Evolutionary conservation across 2,329 filamentous ascomycete species (phyloP), one percentile per base, ranked within the genome.

Genomic region (Calonectria henricotiae): DNA sequence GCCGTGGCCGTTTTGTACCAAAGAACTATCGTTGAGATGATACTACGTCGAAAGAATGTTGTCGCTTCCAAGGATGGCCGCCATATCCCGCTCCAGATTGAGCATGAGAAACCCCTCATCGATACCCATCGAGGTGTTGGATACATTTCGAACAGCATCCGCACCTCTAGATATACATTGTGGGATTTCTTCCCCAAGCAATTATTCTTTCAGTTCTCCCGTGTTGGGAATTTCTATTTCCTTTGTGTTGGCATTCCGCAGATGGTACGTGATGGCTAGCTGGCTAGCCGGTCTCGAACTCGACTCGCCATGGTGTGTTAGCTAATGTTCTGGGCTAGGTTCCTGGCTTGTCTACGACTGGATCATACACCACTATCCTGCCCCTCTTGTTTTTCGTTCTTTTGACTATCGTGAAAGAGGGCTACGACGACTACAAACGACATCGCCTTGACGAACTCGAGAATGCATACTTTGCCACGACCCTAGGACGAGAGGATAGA

Each of bases 121-220:
- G 88, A 90, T 75, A 80, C 86, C 41, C 84, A 87, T 65, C 86
- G 87, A 32, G 87, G 86, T 49, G 81, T 83, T 47, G 74, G 83
- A 7, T 90, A 86, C 79, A 78, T 89, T 54, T 86, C 86, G 65
- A 90, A 90, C 80, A 90, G 87, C 74, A 96, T 97, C 73, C 90
- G 94, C 47, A 96, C 93, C 0, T 94, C 93, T 73, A 90, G 94
- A 58, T 97, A 97, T 80, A 96, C 91, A 23, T 82, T 94, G 2
- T 95, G 91, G 87, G 93, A 95, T 80, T 97, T 97, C 80, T 82
- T 97, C 15, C 95, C 94, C 3, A 93, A 94, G 72, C 95, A 97
- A 79, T 81, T 97, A 17, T 88, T 95, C 70, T 95, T 94, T 65
- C 94, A 97, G 78, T 96, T 96, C 79, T 93, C 93, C 8, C 93